These are phyloP conservation scores for Pichiaceae sp. DNA, from an alignment of 1,139 yeast species.

Conservation along the genomic window DNA sequence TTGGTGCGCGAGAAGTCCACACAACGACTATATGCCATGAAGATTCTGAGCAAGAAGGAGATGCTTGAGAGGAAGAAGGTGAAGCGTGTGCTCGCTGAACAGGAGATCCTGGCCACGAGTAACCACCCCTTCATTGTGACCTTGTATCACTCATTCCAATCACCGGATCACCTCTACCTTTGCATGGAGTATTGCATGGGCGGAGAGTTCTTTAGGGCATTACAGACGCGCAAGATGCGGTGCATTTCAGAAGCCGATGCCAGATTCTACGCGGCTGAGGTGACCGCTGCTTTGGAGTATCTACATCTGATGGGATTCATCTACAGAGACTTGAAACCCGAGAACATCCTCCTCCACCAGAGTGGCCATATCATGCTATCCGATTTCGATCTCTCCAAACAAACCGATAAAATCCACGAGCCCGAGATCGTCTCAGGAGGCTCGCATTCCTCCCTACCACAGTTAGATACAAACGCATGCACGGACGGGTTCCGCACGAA, in stretches of 20 bases:
- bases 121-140: constrained; percentile 98
- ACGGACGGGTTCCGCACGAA: constrained; percentile 94
- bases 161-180: constrained; percentile 83
- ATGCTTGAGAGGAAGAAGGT: constrained; percentile 94
- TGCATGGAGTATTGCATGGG: constrained; percentile 99
- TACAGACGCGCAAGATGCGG: constrained; percentile 84
- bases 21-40: constrained; percentile 82
- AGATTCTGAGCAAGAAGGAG: constrained; percentile 80
- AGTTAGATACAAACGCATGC: constrained; percentile 83
- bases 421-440: constrained; percentile 31
- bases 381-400: constrained; percentile 93
- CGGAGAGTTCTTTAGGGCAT: constrained; percentile 94
- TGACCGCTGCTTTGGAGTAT: constrained; percentile 93
- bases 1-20: constrained; percentile 76
- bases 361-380: constrained; percentile 97
- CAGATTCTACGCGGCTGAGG: constrained; percentile 92
- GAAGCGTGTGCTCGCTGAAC: constrained; percentile 92
- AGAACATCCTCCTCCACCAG: constrained; percentile 84
- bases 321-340: constrained; percentile 92
- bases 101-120: constrained; percentile 89
- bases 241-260: constrained; percentile 87
- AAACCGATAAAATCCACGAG: constrained; percentile 59
- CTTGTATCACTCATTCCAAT: constrained; percentile 90
- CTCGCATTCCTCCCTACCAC: constrained; percentile 28
- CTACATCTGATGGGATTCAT: constrained; percentile 94